phyloP scores from a whole-genome alignment of 179 eudicot species.

The Actinidia arguta region DNA sequence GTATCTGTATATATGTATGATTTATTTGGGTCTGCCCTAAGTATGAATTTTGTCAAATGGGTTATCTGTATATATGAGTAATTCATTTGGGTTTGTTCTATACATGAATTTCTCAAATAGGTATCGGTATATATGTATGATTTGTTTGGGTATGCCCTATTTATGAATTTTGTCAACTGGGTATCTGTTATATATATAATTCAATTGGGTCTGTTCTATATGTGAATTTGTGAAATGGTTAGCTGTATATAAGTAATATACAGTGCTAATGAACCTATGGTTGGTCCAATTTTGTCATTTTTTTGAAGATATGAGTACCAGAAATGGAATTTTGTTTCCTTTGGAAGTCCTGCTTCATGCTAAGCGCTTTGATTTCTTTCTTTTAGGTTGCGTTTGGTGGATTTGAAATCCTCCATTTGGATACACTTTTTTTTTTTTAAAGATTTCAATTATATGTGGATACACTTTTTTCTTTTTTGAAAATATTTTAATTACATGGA shows the following conservation, averaged over 20 bases:
- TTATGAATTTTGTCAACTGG: constrained; percentile 5
- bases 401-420: too few species aligned
- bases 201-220: too few species aligned
- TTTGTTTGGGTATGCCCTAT: constrained; percentile 12
- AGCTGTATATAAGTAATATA: background rate
- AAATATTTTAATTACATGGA: too few species aligned
- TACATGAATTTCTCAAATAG: too few species aligned
- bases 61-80: background rate
- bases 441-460: too few species aligned
- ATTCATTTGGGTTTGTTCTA: too few species aligned
- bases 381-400: too few species aligned
- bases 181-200: background rate
- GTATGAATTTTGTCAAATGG: too few species aligned
- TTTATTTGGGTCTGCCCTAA: too few species aligned
- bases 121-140: too few species aligned
- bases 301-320: background rate
- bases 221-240: background rate
- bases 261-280: background rate
- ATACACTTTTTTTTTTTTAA: too few species aligned
- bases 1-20: background rate
- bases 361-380: background rate
- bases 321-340: background rate
- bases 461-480: too few species aligned
- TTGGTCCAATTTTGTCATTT: background rate
- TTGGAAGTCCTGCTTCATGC: background rate